Conservation (phyloP, 768 basidiomycete species). For the Russula emetica region DNA sequence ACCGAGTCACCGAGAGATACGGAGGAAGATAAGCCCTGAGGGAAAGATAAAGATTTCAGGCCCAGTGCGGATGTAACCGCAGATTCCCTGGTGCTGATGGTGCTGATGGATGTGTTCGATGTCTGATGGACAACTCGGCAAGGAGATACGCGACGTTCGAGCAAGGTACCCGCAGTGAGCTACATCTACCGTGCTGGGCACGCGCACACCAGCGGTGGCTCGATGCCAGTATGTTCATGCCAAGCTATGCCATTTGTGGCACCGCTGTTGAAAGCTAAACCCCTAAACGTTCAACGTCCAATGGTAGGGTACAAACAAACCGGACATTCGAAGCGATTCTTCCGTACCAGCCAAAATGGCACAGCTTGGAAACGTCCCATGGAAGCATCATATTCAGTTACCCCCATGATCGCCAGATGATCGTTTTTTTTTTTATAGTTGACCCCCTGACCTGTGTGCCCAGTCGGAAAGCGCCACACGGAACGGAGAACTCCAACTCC, state of each 20-base stretch:
- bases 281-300: neutral
- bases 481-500: neutral
- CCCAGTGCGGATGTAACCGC: neutral
- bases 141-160: neutral
- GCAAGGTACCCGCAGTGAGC: neutral
- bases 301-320: neutral
- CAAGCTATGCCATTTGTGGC: neutral
- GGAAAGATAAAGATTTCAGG: neutral
- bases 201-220: neutral
- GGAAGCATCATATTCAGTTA: neutral
- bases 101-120: neutral
- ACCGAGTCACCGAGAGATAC: neutral
- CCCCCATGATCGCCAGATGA: constrained; percentile 1
- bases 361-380: neutral
- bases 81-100: neutral
- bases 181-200: neutral
- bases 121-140: neutral
- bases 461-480: neutral
- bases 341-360: neutral
- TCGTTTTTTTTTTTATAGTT: neutral
- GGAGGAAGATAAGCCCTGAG: neutral
- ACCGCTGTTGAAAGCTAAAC: neutral
- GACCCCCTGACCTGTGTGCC: neutral
- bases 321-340: neutral
- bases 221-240: neutral